Base-by-base conservation (phyloP, 768 basidiomycete species). In the Naganishia vishniacii region DNA sequence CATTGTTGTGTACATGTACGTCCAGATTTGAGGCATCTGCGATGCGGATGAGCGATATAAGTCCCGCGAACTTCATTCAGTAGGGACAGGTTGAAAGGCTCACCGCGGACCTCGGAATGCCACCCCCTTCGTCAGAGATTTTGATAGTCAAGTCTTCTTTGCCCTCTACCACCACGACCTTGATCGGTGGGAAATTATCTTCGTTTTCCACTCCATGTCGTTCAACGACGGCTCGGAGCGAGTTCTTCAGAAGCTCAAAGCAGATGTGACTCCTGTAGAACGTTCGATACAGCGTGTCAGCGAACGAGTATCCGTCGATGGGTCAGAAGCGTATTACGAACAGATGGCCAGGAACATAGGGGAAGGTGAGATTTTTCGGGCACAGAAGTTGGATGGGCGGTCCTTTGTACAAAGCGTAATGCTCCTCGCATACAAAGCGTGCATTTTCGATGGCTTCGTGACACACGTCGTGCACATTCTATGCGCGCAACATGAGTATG, bases 71-170 rank as follows among this genome's bases (percentile, higher is more conserved):
- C 16, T 40, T 40, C 37, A 8, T 40, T 16, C n/a, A n/a, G n/a
- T n/a, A n/a, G n/a, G 37, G 8, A 40, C 16, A 16, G 37, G 37
- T 40, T 44, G 42, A 18, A 32, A 25, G 15, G 56, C 65, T 62
- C 31, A 67, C 65, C 40, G 73, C 74, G 59, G 68, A 77, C 78
- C 91, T 78, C 26, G 91, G 84, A 62, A 98, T 98, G 0, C 94
- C 92, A 0, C 94, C 94, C 3, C 94, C 94, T 76, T 99, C 94
- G 73, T 99, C 94, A 0, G 85, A 87, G 65, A 99, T 95, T 83
- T 99, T 99, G 83, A 99, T 91, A 2, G 94, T 98, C 71, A 98
- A 95, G 72, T 98, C 94, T 74, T 97, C 94, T 68, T 86, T 89
- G n/a, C 94, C 93, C 74, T 94, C 92, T 0, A 94, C 89, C 37